Evolutionary conservation across 2,329 filamentous ascomycete genomes (phyloP), one percentile per base, ranked within the genome.

Genomic region (Phoma herbarum): DNA sequence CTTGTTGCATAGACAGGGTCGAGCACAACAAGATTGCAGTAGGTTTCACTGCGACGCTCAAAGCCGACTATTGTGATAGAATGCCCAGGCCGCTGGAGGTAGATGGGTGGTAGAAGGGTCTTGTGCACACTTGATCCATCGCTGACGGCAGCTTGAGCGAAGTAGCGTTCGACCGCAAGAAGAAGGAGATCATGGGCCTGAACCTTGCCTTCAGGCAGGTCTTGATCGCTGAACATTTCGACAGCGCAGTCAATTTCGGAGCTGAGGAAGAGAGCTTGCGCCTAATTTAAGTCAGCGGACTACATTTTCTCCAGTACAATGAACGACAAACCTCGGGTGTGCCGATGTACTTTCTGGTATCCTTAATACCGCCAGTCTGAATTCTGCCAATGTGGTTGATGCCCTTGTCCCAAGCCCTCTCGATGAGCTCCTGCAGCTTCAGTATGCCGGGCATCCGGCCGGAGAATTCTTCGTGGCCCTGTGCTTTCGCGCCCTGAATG

Each of bases 301-400:
- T 18, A 20, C 4, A 9, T 11, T 23, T 18, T 44, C 5, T 45
- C 54, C 11, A 22, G 1, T 3, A 6, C 6, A 35, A 59, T 12
- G 33, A 18, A 14, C 20, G 41, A 48, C 61, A 65, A 80, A 91
- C 91, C 82, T 98, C 94, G 9, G 92, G 88, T 1, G 94, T 97
- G 16, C 94, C 94, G 67, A 98, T 98, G 72, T 95, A 98, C 76
- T 97, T 98, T 60, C 95, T 86, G 0, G 93, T 97, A n/a, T 89
- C 89, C 63, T 82, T 86, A 63, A 98, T 90, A 1, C 93, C 92
- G 2, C 94, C 94, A 0, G 93, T 97, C 77, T 98, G 92, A 2
- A 86, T 73, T 31, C 91, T 85, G 3, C 90, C 92, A 43, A 87
- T 83, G 3, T 85, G 74, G 68, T 96, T 95, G 73, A 95, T 92